Base-by-base conservation (phyloP, 768 basidiomycete species). In the Botryobasidium botryosum region DNA sequence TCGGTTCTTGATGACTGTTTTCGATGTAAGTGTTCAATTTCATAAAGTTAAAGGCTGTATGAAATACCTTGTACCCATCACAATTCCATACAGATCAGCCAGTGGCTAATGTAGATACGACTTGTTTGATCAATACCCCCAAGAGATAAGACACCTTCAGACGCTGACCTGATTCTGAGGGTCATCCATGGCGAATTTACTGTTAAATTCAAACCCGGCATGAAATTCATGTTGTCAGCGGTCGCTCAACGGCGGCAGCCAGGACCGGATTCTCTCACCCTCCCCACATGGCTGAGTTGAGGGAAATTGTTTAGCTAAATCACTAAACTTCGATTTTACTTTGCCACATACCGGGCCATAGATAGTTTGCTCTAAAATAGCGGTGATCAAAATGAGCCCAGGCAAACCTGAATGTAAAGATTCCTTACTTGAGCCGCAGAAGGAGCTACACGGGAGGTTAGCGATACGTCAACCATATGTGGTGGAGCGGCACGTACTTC, bases 1-100 rank as follows among this genome's bases (percentile, higher is more conserved):
- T 79, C 6, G 79, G 79, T 53, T 82, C 79, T 56, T 81, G 72
- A 55, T 79, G 76, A n/a, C n/a, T n/a, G n/a, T n/a, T n/a, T n/a
- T n/a, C n/a, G n/a, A n/a, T n/a, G n/a, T n/a, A n/a, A n/a, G n/a
- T n/a, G n/a, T n/a, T n/a, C n/a, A n/a, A n/a, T n/a, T n/a, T n/a
- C n/a, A n/a, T n/a, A n/a, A n/a, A n/a, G n/a, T n/a, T n/a, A n/a
- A n/a, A n/a, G n/a, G n/a, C n/a, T n/a, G n/a, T n/a, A n/a, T n/a
- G n/a, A n/a, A n/a, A n/a, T n/a, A n/a, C 10, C 53, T 76, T 2
- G 79, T 78, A 38, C 79, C 75, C 75, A 79, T 79, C 27, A 74
- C 77, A 36, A 80, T 66, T 21, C 74, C 79, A 57, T 73, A 78
- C 44, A 62, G 62, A 50, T 80, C 71, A 3, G 78, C 80, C 27